Percentiles rank a stretch among this genome's conserved stretches.
Evolutionary conservation across 768 basidiomycete species (phyloP).

Genomic region (Mycena kentingensis): DNA sequence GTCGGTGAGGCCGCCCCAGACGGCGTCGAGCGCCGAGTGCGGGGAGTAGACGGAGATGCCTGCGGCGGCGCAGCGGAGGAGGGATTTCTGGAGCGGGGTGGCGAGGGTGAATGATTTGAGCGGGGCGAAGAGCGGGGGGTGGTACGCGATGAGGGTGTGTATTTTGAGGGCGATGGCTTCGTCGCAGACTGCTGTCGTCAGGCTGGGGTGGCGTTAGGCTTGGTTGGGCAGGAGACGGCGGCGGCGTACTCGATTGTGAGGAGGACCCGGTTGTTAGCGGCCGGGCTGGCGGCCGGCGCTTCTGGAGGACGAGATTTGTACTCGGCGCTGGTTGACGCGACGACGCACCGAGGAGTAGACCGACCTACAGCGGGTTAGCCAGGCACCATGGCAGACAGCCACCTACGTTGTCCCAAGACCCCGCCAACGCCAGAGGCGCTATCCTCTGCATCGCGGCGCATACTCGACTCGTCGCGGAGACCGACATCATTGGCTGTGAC

Average conservation of each 20-base stretch:
- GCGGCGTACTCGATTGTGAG: constrained; percentile 69
- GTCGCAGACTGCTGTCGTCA: constrained; percentile 68
- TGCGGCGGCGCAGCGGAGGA: constrained; percentile 76
- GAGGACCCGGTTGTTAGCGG: constrained; percentile 49
- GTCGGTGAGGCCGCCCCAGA: constrained; percentile 85
- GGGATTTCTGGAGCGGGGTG: constrained; percentile 75
- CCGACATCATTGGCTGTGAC: too few species aligned
- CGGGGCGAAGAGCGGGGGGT: constrained; percentile 80
- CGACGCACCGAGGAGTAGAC: constrained; percentile 65
- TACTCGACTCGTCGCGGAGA: too few species aligned
- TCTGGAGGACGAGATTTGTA: constrained; percentile 5
- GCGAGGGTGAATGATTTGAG: constrained; percentile 75
- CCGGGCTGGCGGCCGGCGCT: constrained; percentile 23
- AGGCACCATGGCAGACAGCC: constrained; percentile 18
- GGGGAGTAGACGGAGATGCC: constrained; percentile 88
- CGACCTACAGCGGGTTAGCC: constrained; percentile 51
- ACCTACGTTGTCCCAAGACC: constrained; percentile 93
- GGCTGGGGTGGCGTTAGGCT: constrained; percentile 44
- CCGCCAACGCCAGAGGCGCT: constrained; percentile 84
- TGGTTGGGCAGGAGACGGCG: constrained; percentile 8
- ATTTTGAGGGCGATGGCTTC: constrained; percentile 66
- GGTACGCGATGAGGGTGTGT: constrained; percentile 78
- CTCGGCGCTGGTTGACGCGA: constrained; percentile 6
- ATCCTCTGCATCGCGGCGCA: constrained; percentile 86
- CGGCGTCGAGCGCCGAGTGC: constrained; percentile 87